A percentile compares a stretch with the other conserved stretches of the same genome.
Conservation (phyloP, 1,284 basidiomycete genomes). For the Phylloporus sp. region DNA sequence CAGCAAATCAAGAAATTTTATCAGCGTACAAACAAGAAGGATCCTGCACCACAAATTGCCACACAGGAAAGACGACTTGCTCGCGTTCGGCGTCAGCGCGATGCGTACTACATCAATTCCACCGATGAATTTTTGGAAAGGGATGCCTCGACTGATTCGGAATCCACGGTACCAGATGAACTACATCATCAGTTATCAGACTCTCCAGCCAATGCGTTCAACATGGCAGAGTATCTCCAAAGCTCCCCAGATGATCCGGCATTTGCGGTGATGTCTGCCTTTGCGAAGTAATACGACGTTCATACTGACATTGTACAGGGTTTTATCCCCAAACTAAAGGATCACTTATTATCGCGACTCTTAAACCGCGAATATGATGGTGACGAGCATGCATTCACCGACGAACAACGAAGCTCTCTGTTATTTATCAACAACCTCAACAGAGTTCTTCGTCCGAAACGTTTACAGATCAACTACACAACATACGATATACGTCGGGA, state of each 20-base stretch:
- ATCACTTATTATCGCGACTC: slow-evolving; percentile 24
- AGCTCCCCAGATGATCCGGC: slow-evolving; percentile 18
- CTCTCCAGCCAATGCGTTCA: slow-evolving; percentile 10
- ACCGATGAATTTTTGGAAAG: too few species aligned
- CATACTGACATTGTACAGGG: slow-evolving; percentile 15
- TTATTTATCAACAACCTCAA: too few species aligned
- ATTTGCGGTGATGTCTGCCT: slow-evolving; percentile 12
- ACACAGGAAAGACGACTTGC: too few species aligned
- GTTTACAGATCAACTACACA: too few species aligned
- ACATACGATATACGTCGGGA: too few species aligned
- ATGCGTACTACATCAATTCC: too few species aligned
- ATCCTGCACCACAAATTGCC: too few species aligned
- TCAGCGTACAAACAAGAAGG: too few species aligned
- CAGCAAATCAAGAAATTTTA: too few species aligned
- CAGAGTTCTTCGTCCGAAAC: too few species aligned
- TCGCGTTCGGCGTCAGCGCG: too few species aligned
- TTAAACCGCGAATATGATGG: slow-evolving; percentile 15
- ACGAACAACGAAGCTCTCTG: background rate
- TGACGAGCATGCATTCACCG: slow-evolving; percentile 9
- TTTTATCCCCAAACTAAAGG: slow-evolving; percentile 26
- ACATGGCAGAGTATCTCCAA: slow-evolving; percentile 13
- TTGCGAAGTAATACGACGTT: background rate
- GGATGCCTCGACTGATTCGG: background rate
- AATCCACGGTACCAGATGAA: background rate
- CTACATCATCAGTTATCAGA: slow-evolving; percentile 13